These are phyloP conservation scores for Hura crepitans DNA, from an alignment of 441 rosid species.

Conservation along the genomic window DNA sequence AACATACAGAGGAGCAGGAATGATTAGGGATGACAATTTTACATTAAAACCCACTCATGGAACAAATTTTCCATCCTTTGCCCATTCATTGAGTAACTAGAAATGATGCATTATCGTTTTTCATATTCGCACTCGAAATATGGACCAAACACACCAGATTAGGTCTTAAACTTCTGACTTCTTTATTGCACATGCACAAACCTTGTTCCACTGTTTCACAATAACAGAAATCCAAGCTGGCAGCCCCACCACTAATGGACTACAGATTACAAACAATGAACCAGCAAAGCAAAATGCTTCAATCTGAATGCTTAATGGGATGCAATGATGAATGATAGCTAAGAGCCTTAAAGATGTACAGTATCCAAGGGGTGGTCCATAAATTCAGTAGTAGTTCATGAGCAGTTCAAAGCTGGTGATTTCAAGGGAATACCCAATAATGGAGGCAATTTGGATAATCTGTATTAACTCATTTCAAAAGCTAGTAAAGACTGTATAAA, in stretches of 20 bases:
- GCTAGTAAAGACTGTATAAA: too few species aligned
- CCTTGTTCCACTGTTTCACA: background rate
- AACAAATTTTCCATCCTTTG: background rate
- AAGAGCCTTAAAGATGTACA: background rate
- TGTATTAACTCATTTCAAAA: too few species aligned
- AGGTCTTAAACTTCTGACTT: background rate
- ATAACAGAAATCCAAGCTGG: background rate
- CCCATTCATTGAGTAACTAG: background rate
- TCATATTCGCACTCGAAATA: background rate
- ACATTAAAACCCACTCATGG: background rate
- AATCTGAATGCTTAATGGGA: background rate
- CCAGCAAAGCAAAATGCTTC: background rate
- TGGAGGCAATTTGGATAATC: background rate
- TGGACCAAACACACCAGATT: background rate
- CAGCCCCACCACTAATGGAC: constrained; percentile 2
- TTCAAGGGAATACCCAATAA: background rate
- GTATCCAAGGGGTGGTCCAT: background rate
- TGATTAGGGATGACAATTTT: background rate
- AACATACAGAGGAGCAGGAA: background rate
- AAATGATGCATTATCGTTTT: background rate
- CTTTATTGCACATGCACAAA: background rate
- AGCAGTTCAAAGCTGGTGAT: too few species aligned
- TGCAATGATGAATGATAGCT: background rate
- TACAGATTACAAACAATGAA: background rate
- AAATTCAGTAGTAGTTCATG: background rate